phyloP scores from a whole-genome alignment of 768 basidiomycete genomes.

The Termitomyces sp. region DNA sequence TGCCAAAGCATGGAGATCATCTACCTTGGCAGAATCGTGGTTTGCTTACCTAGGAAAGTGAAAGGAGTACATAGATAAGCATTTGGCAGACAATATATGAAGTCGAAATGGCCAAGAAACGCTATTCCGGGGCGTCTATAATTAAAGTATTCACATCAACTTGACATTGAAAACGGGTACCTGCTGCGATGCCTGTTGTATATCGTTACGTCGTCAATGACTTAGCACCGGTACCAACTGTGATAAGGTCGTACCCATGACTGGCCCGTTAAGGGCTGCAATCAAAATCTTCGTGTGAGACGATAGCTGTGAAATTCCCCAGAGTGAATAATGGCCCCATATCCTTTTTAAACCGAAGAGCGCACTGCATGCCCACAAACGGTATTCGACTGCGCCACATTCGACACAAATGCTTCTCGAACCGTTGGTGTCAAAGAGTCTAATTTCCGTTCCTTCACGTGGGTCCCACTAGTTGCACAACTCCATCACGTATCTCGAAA shows the following conservation, averaged over 20 bases:
- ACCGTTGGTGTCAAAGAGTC: constrained; percentile 21
- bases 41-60: constrained; percentile 46
- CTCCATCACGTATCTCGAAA: not conserved
- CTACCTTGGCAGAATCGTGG: constrained; percentile 19
- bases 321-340: not conserved
- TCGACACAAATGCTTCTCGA: constrained; percentile 44
- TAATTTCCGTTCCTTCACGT: constrained; percentile 37
- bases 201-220: not conserved
- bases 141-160: not conserved
- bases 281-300: constrained; percentile 67
- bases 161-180: constrained; percentile 26
- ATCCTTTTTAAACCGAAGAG: not conserved
- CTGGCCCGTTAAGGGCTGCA: constrained; percentile 71
- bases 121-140: constrained; percentile 29
- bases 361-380: constrained; percentile 66
- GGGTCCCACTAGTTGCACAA: constrained; percentile 48
- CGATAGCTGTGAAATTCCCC: constrained; percentile 44
- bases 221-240: not conserved
- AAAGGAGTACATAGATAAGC: constrained; percentile 67
- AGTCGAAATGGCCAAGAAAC: constrained; percentile 71
- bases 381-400: constrained; percentile 47
- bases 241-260: constrained; percentile 49
- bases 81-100: constrained; percentile 62
- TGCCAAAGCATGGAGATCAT: not conserved
- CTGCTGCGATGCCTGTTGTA: constrained; percentile 59